These are phyloP conservation scores for Paraphaeosphaeria sporulosa DNA, from an alignment of 2,329 filamentous ascomycete genomes.

Conservation along the genomic window DNA sequence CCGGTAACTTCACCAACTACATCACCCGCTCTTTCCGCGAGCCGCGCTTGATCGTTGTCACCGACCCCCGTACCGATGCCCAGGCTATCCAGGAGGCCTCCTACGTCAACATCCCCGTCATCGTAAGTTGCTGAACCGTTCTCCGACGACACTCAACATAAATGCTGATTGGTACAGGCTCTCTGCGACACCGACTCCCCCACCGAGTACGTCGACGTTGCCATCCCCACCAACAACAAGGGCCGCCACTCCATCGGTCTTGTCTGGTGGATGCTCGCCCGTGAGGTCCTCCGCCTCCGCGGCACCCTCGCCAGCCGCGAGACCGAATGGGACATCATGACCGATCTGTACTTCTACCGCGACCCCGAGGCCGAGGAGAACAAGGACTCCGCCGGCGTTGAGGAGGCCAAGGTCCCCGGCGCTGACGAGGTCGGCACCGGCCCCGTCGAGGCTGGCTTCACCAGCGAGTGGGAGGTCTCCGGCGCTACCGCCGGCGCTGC, in stretches of 20 bases:
- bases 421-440: constrained; percentile 83
- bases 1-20: constrained; percentile 99
- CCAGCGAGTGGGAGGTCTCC: constrained; percentile 85
- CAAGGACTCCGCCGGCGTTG: constrained; percentile 83
- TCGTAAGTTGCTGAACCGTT: constrained; percentile 52
- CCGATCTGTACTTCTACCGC: constrained; percentile 99
- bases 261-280: constrained; percentile 99
- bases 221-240: constrained; percentile 99
- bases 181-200: constrained; percentile 99
- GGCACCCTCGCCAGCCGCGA: constrained; percentile 96
- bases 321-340: constrained; percentile 98
- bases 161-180: constrained; percentile 56
- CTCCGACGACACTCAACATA: not conserved
- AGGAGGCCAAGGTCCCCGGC: constrained; percentile 84
- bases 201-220: constrained; percentile 99
- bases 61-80: constrained; percentile 98
- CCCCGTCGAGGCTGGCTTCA: constrained; percentile 81
- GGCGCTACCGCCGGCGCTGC: constrained; percentile 69
- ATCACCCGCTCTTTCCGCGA: constrained; percentile 99
- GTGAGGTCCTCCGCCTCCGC: constrained; percentile 98
- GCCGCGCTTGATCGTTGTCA: constrained; percentile 98
- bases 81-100: constrained; percentile 99
- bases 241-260: constrained; percentile 98
- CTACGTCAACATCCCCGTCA: constrained; percentile 99
- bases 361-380: constrained; percentile 99